phyloP scores from a whole-genome alignment of 345 rosid genomes.

The Hirschfeldia incana region DNA sequence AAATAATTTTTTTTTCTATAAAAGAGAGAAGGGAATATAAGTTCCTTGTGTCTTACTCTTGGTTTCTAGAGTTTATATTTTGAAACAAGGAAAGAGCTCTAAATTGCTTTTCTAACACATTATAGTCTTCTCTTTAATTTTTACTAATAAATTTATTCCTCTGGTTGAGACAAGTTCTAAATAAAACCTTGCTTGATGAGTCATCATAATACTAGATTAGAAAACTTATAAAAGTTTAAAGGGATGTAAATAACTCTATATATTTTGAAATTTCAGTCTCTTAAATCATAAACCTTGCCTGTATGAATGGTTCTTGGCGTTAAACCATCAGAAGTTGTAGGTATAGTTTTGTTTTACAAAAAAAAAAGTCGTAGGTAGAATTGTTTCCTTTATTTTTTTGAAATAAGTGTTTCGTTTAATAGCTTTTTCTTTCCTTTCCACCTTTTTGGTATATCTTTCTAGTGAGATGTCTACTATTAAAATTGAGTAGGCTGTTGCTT shows the following conservation, averaged over 20 bases:
- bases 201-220: background rate
- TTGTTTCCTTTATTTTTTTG: constrained; percentile 24
- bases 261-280: background rate
- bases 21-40: constrained; percentile 30
- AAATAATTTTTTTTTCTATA: background rate
- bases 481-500: constrained; percentile 42
- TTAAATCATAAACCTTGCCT: background rate
- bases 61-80: constrained; percentile 33
- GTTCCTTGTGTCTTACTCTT: constrained; percentile 40
- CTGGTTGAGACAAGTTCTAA: constrained; percentile 3
- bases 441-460: background rate
- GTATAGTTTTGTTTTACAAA: background rate
- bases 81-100: constrained; percentile 35
- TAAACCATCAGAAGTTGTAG: background rate
- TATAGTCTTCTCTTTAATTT: background rate
- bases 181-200: background rate
- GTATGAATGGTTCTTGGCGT: background rate
- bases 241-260: background rate
- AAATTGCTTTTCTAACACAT: constrained; percentile 33
- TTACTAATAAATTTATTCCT: background rate
- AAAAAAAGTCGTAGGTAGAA: background rate
- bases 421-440: background rate
- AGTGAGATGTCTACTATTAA: constrained; percentile 9
- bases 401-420: background rate
- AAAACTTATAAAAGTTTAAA: background rate